These are phyloP conservation scores for Plasmodium gonderi DNA, from an alignment of 169 alveolate genomes.

Conservation along the genomic window DNA sequence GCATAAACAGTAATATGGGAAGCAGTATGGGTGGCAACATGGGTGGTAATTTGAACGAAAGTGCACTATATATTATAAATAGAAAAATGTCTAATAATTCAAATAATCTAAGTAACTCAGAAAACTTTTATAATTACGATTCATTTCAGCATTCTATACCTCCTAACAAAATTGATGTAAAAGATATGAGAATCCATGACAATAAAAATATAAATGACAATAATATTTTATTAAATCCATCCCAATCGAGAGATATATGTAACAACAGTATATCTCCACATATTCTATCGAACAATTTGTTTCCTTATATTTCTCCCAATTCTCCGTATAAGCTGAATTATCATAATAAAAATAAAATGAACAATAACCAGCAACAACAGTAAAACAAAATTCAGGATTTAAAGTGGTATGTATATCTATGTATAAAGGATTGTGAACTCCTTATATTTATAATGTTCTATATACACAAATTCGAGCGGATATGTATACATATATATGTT, in stretches of 20 bases:
- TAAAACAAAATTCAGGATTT: neutral
- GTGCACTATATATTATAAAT: constrained; percentile 28
- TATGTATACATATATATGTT: neutral
- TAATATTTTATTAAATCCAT: constrained; percentile 14
- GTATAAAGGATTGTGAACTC: neutral
- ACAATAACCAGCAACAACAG: constrained; percentile 28
- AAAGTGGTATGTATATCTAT: too few relatives aligned
- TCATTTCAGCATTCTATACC: constrained; percentile 23
- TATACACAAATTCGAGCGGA: neutral
- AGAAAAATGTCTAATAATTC: constrained; percentile 18
- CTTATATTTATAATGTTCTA: neutral
- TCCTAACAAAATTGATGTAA: constrained; percentile 23
- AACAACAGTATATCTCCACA: constrained; percentile 2
- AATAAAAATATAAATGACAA: constrained; percentile 33
- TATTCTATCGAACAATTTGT: constrained; percentile 3
- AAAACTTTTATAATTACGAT: constrained; percentile 12
- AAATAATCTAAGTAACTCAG: constrained; percentile 30
- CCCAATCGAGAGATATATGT: constrained; percentile 23
- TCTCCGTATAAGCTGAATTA: constrained; percentile 7
- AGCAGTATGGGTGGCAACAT: neutral
- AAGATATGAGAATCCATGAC: constrained; percentile 26
- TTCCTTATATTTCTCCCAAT: constrained; percentile 14
- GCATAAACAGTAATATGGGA: neutral
- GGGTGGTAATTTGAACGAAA: constrained; percentile 21
- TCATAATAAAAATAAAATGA: constrained; percentile 28